A percentile compares a stretch with the other conserved stretches of the same genome.
phyloP scores from a whole-genome alignment of 495 filamentous ascomycete genomes.

The Penicillium alfredii region DNA sequence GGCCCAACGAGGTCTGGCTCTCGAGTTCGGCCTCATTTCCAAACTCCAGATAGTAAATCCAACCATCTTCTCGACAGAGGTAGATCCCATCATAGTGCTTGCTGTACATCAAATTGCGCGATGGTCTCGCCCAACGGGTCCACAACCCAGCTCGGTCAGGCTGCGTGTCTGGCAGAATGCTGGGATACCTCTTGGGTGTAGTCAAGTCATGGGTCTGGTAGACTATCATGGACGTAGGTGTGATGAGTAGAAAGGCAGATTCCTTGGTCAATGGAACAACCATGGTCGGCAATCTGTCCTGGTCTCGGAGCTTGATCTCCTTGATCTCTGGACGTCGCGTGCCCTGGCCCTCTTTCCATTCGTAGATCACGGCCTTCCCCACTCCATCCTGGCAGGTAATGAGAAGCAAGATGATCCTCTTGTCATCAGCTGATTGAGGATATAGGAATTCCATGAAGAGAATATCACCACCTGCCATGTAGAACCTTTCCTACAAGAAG shows the following conservation, averaged over 20 bases:
- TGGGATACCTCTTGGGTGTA: slow-evolving; percentile 33
- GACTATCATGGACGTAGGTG: slow-evolving; percentile 50
- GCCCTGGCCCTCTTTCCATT: slow-evolving; percentile 57
- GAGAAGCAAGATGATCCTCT: slow-evolving; percentile 67
- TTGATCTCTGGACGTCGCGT: slow-evolving; percentile 35
- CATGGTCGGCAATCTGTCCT: slow-evolving; percentile 58
- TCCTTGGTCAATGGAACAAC: slow-evolving; percentile 62
- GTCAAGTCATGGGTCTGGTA: slow-evolving; percentile 45
- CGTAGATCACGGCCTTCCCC: slow-evolving; percentile 63
- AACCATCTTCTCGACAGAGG: slow-evolving; percentile 73
- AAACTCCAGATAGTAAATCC: slow-evolving; percentile 62
- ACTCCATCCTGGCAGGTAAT: slow-evolving; percentile 55
- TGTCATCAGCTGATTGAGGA: slow-evolving; percentile 53
- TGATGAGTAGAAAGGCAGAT: slow-evolving; percentile 60
- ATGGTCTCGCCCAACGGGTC: slow-evolving; percentile 66
- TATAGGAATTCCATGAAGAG: slow-evolving; percentile 84
- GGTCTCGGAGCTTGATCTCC: slow-evolving; percentile 48
- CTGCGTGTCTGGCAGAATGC: slow-evolving; percentile 25
- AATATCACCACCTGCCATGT: slow-evolving; percentile 65
- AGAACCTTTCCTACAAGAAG: slow-evolving; percentile 42
- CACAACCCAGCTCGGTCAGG: slow-evolving; percentile 34
- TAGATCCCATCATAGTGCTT: slow-evolving; percentile 64
- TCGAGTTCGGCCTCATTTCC: slow-evolving; percentile 41
- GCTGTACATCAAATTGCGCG: slow-evolving; percentile 53
- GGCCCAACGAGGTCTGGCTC: slow-evolving; percentile 31